Conservation (phyloP, 1,139 yeast genomes). For the Tardiomyces blankii region DNA sequence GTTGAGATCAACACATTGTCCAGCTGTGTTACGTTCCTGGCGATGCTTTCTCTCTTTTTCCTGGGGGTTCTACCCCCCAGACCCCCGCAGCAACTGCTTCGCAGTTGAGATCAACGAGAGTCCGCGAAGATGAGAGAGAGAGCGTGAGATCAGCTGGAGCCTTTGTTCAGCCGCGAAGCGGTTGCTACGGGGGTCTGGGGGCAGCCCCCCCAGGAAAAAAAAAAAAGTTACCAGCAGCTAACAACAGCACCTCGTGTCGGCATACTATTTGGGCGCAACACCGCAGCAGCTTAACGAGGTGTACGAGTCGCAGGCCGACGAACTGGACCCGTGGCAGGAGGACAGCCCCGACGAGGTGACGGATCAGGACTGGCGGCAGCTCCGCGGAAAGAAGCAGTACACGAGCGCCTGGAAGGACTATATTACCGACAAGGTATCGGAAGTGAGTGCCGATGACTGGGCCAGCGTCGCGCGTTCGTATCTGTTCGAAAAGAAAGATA, state of each 20-base stretch:
- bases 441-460: conserved; percentile 19
- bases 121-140: too few relatives aligned
- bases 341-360: conserved; percentile 24
- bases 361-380: conserved; percentile 21
- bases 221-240: neutral
- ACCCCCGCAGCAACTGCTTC: too few relatives aligned
- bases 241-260: conserved; percentile 8
- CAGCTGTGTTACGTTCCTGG: too few relatives aligned
- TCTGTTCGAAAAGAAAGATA: conserved; percentile 3
- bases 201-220: too few relatives aligned
- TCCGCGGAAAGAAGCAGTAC: conserved; percentile 18
- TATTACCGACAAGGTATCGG: conserved; percentile 21
- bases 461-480: conserved; percentile 12
- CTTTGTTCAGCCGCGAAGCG: too few relatives aligned
- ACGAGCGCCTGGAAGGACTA: conserved; percentile 23
- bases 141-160: too few relatives aligned
- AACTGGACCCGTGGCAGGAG: conserved; percentile 14
- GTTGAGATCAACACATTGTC: too few relatives aligned
- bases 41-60: too few relatives aligned
- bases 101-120: too few relatives aligned
- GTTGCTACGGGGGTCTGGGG: too few relatives aligned
- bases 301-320: conserved; percentile 8
- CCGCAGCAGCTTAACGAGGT: conserved; percentile 9
- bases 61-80: too few relatives aligned
- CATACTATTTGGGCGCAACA: conserved; percentile 15